Evolutionary conservation across 495 filamentous ascomycete genomes (phyloP), one percentile per base, ranked within the genome.

Genomic region (Neurospora intermedia): DNA sequence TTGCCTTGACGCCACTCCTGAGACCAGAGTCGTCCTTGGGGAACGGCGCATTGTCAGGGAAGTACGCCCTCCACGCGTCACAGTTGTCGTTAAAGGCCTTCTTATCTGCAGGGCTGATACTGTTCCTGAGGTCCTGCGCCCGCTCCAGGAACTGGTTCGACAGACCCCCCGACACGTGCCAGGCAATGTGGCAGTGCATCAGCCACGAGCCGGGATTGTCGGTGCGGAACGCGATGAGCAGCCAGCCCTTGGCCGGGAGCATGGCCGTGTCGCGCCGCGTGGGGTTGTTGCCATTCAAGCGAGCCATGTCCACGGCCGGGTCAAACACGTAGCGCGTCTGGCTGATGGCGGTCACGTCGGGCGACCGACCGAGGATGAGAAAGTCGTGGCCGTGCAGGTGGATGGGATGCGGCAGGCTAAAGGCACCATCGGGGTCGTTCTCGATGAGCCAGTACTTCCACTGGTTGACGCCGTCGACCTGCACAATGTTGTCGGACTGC

Each of bases 181-280:
- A 88, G 6, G 84, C 85, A 69, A 89, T 87, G 71, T 89, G 88
- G 78, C 87, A 89, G 73, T 90, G 87, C 70, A 88, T 77, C 9
- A 86, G 78, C 88, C 88, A 90, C 1, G 83, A 78, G 18, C 88
- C 87, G 9, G 86, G 86, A 74, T 90, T 90, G 72, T 89, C 84
- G 5, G 84, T 83, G 76, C 85, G 80, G 78, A 88, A 89, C 6
- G 84, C 86, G 15, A 90, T 81, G 10, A 89, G 78, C 66, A 87
- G 73, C 80, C 85, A 83, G 18, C 85, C 86, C 7, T 46, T 42
- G 10, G 78, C 73, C 3, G 79, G 77, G 1, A 91, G 77, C 77
- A 90, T 83, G 8, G 88, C 84, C 1, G 87, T 87, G 79, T 93
- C 91, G 9, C 91, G 84, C 2, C 90, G 84, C 1, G 84, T 83